phyloP scores from a whole-genome alignment of 2,329 filamentous ascomycete species.

The Scedosporium boydii region DNA sequence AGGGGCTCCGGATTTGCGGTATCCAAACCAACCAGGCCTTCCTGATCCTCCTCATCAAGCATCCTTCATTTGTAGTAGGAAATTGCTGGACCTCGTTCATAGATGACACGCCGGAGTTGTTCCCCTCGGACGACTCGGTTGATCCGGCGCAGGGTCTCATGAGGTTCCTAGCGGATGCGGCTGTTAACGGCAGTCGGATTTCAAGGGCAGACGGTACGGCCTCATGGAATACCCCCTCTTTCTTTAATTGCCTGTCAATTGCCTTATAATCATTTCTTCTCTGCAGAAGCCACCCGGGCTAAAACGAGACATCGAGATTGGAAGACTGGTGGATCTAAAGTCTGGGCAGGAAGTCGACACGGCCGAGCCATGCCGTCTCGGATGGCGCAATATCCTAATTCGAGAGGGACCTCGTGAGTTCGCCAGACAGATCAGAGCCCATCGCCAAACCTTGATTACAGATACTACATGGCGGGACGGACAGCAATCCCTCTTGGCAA shows the following conservation, averaged over 20 bases:
- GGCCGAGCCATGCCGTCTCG: slow-evolving; percentile 62
- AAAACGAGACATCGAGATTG: slow-evolving; percentile 84
- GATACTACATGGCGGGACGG: slow-evolving; percentile 99
- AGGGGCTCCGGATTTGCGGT: slow-evolving; percentile 95
- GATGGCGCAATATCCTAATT: slow-evolving; percentile 84
- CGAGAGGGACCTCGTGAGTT: slow-evolving; percentile 86
- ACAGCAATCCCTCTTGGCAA: slow-evolving; percentile 93
- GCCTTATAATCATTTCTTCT: too few relatives aligned
- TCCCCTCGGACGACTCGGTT: slow-evolving; percentile 86
- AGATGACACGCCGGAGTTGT: slow-evolving; percentile 90
- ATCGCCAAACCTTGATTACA: slow-evolving; percentile 96
- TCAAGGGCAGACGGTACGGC: slow-evolving; percentile 91
- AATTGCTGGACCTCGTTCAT: slow-evolving; percentile 99
- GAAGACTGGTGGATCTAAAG: slow-evolving; percentile 55
- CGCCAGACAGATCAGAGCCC: slow-evolving; percentile 82
- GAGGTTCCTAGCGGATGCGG: slow-evolving; percentile 87
- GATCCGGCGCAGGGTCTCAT: slow-evolving; percentile 97
- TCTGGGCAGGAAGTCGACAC: slow-evolving; percentile 67
- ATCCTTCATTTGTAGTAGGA: slow-evolving; percentile 87
- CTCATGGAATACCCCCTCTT: too few relatives aligned
- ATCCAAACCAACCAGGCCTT: slow-evolving; percentile 99
- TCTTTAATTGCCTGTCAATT: too few relatives aligned
- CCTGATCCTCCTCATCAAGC: slow-evolving; percentile 83
- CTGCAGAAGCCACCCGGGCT: slow-evolving; percentile 58
- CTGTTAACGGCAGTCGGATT: slow-evolving; percentile 98